Percentiles rank a stretch among this genome's conserved stretches.
Evolutionary conservation across 2,329 filamentous ascomycete genomes (phyloP).

Genomic region (Paramyrothecium sp.): DNA sequence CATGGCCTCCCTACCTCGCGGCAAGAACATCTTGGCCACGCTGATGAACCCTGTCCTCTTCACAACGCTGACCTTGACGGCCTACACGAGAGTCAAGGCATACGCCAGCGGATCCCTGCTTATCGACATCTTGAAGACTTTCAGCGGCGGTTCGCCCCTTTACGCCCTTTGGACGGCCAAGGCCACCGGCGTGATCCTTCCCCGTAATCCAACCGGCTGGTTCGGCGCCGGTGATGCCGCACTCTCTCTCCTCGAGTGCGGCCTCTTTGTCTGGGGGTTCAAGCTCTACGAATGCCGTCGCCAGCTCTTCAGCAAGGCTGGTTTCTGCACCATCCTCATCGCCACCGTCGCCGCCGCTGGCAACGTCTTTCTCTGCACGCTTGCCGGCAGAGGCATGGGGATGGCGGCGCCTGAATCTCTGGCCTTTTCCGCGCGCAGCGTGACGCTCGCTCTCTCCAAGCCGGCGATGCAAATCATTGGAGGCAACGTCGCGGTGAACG

Average conservation of each 20-base stretch:
- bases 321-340: conserved; percentile 35
- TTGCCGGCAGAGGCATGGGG: conserved; percentile 32
- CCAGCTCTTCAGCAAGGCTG: conserved; percentile 42
- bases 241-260: conserved; percentile 46
- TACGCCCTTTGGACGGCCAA: conserved; percentile 32
- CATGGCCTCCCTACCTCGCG: conserved; percentile 6
- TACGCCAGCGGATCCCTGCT: conserved; percentile 27
- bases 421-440: conserved; percentile 48
- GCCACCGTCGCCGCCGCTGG: conserved; percentile 33
- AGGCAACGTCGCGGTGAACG: conserved; percentile 46
- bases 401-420: conserved; percentile 33
- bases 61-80: conserved; percentile 42
- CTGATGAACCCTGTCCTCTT: conserved; percentile 47
- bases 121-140: conserved; percentile 20
- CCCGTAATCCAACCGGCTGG: conserved; percentile 19
- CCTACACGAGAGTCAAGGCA: conserved; percentile 40
- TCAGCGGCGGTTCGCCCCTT: conserved; percentile 32
- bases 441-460: conserved; percentile 48
- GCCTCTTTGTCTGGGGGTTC: conserved; percentile 52
- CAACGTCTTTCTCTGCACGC: conserved; percentile 42
- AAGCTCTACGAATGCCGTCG: conserved; percentile 50
- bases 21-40: conserved; percentile 32
- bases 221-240: conserved; percentile 49
- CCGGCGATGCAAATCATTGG: conserved; percentile 43
- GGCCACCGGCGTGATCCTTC: conserved; percentile 6